A percentile compares a stretch with the other conserved stretches of the same genome.
phyloP scores from a whole-genome alignment of 2,329 filamentous ascomycete species.

The Aspergillus fijiensis region DNA sequence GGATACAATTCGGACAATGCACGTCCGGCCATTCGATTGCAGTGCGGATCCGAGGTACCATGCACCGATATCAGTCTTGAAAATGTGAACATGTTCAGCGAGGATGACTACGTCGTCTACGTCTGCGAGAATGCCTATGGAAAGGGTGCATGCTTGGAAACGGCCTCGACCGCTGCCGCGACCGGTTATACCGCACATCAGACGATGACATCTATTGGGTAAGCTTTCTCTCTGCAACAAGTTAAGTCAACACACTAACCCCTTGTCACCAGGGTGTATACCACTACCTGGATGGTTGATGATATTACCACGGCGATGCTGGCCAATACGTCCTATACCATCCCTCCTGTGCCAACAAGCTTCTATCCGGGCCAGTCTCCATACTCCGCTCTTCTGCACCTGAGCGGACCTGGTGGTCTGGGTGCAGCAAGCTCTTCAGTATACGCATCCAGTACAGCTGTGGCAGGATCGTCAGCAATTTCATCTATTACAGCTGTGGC shows the following conservation, averaged over 20 bases:
- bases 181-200: not conserved
- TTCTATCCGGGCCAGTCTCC: not conserved
- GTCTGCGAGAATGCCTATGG: not conserved
- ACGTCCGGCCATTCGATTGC: not conserved
- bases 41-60: not conserved
- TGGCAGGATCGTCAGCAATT: no score
- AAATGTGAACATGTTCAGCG: not conserved
- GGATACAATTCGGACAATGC: not conserved
- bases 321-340: not conserved
- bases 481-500: no score
- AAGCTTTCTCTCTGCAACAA: not conserved
- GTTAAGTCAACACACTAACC: not conserved
- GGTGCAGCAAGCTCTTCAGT: no score
- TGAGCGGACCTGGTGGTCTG: not conserved
- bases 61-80: not conserved
- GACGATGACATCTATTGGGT: not conserved
- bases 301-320: not conserved
- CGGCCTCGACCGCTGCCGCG: not conserved
- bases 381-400: not conserved
- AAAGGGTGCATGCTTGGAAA: not conserved
- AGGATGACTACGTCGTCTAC: not conserved
- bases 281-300: not conserved
- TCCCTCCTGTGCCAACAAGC: not conserved
- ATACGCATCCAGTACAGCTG: no score
- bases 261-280: not conserved